Evolutionary conservation across 495 filamentous ascomycete species (phyloP).

Genomic region (Podospora pseudoanserina): DNA sequence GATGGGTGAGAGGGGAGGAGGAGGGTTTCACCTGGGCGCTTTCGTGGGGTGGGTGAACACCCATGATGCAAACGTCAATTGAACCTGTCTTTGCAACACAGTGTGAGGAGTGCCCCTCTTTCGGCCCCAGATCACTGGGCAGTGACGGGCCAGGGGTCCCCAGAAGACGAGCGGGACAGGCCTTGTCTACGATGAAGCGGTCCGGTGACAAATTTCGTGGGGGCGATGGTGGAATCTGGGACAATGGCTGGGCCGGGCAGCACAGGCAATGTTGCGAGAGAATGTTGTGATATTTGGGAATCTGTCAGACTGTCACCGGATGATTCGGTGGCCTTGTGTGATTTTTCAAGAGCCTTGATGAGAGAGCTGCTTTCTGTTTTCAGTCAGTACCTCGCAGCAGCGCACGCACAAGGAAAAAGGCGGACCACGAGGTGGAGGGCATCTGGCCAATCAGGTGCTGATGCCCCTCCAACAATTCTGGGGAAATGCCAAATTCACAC

Average conservation of each 20-base stretch:
- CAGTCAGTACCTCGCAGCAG: constrained; percentile 1
- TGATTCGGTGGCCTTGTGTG: background rate
- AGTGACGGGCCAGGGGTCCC: background rate
- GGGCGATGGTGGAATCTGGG: constrained; percentile 19
- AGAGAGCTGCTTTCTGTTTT: background rate
- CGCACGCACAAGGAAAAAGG: background rate
- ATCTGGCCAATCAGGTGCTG: constrained; percentile 16
- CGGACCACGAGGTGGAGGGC: background rate
- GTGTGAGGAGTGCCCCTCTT: background rate
- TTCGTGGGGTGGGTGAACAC: background rate
- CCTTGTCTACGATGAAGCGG: constrained; percentile 9
- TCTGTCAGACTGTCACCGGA: background rate
- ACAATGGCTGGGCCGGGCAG: constrained; percentile 5
- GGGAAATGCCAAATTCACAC: constrained; percentile 5
- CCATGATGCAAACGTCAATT: constrained; percentile 3
- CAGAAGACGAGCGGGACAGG: constrained; percentile 1
- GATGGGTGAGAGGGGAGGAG: constrained; percentile 14
- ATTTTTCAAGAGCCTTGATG: background rate
- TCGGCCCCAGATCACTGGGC: background rate
- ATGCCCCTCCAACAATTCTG: constrained; percentile 9
- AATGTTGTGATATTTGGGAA: constrained; percentile 34
- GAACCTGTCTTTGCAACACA: background rate
- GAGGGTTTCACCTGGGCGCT: background rate
- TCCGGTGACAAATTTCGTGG: constrained; percentile 23
- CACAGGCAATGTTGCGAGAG: constrained; percentile 26